Conservation (phyloP, 2,329 filamentous ascomycete species). For the Calonectria leucothoes region DNA sequence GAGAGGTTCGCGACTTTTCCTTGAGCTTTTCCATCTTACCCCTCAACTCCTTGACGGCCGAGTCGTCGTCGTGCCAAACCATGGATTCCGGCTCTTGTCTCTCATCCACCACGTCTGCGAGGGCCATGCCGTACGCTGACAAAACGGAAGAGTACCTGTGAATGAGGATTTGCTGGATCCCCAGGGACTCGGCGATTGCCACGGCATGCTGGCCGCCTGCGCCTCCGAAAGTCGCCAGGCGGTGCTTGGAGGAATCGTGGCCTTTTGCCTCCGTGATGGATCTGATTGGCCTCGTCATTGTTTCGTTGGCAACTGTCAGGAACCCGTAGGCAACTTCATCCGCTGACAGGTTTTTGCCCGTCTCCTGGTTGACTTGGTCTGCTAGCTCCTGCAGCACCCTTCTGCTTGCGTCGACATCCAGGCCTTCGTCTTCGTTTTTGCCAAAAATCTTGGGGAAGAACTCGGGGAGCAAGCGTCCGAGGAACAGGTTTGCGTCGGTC, state of each 20-base stretch:
- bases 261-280: constrained; percentile 93
- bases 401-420: constrained; percentile 82
- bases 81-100: constrained; percentile 80
- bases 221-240: constrained; percentile 92
- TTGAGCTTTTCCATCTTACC: constrained; percentile 84
- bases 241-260: constrained; percentile 88
- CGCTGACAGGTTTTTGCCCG: constrained; percentile 75
- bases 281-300: constrained; percentile 90
- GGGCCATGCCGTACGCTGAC: constrained; percentile 91
- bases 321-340: constrained; percentile 93
- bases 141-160: constrained; percentile 90
- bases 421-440: constrained; percentile 83
- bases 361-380: constrained; percentile 81
- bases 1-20: constrained; percentile 74
- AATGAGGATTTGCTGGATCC: constrained; percentile 86
- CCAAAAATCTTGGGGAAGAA: constrained; percentile 98
- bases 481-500: constrained; percentile 91
- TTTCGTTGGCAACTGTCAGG: constrained; percentile 89
- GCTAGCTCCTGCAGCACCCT: constrained; percentile 81
- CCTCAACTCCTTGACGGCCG: constrained; percentile 72
- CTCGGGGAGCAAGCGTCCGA: constrained; percentile 86
- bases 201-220: constrained; percentile 93
- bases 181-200: constrained; percentile 87
- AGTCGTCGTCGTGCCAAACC: constrained; percentile 69
- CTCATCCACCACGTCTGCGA: constrained; percentile 94